Evolutionary conservation across 2,329 filamentous ascomycete genomes (phyloP), one percentile per base, ranked within the genome.

Genomic region (Xylaria digitata): DNA sequence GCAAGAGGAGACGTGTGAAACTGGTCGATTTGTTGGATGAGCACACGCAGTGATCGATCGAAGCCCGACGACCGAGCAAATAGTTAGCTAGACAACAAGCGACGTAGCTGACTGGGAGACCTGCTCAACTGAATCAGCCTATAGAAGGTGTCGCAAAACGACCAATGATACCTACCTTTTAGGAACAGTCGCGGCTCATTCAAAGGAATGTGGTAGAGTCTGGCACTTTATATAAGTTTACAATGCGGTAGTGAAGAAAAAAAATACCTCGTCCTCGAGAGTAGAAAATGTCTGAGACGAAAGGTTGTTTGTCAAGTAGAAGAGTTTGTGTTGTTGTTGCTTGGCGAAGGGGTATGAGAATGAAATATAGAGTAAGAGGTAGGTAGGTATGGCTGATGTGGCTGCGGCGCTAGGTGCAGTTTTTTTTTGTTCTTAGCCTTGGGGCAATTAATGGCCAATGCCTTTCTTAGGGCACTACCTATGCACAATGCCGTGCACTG

Each of bases 351-450:
- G 57, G 65, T 37, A 61, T 55, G 46, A 43, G 56, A 43, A 37
- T 13, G 43, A 65, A 46, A 56, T 50, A 17, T 61, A 49, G 30
- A 45, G 34, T 37, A 13, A 13, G 34, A 37, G 34, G 34, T 37
- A 65, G 45, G 54, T 21, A 58, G 56, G 57, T 45, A 40, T 58
- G 42, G 60, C 61, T 42, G 63, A 34, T 61, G 52, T 65, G 49
- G 62, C 53, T 56, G 32, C 57, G 32, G 42, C 19, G 52, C 58
- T 52, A 57, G 46, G 48, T 48, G 49, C 43, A 50, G 37, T 60
- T 63, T 67, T 60, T 66, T 61, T 46, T 19, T 43, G 19, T 32
- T 37, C 11, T 42, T 49, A 21, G 32, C 52, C 21, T 37, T 56
- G 37, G 54, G 37, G 26, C 54, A 49, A 21, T 50, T 32, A 46